Percentiles rank a stretch among this genome's conserved stretches.
Conservation (phyloP, 257 asterid species). For the Jacaranda mimosifolia region DNA sequence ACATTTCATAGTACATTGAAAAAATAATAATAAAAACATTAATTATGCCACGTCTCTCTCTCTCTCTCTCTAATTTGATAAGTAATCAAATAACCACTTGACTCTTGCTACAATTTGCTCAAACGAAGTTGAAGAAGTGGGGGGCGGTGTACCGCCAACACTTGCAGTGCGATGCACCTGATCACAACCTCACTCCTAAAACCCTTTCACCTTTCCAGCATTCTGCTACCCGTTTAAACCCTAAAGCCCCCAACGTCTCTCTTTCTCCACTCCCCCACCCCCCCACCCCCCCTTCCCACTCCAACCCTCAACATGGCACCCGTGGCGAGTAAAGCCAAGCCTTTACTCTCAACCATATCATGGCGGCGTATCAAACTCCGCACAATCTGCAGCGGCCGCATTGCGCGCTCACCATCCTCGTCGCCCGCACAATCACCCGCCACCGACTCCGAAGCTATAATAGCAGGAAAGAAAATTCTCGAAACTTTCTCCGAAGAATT, state of each 20-base stretch:
- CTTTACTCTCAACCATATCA: conserved; percentile 66
- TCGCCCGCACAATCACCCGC: conserved; percentile 45
- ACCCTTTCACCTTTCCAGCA: conserved; percentile 13
- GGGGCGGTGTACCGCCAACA: neutral
- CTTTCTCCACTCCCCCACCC: neutral
- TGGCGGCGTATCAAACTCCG: conserved; percentile 73
- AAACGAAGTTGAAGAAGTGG: too few species aligned
- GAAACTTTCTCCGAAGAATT: conserved; percentile 86
- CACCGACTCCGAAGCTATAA: conserved; percentile 47
- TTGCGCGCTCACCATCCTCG: conserved; percentile 53
- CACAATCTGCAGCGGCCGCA: conserved; percentile 69
- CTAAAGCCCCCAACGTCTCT: conserved; percentile 29
- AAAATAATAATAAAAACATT: too few species aligned
- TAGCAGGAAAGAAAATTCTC: conserved; percentile 64
- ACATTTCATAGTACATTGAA: too few species aligned
- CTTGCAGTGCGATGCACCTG: conserved; percentile 29
- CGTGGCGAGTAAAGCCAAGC: conserved; percentile 64
- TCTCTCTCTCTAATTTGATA: too few species aligned
- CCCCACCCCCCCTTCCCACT: too few species aligned
- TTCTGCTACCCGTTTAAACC: conserved; percentile 38
- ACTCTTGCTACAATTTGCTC: too few species aligned
- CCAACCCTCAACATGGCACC: too few species aligned
- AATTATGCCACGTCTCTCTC: too few species aligned
- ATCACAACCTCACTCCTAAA: conserved; percentile 31
- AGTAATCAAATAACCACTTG: too few species aligned